Evolutionary conservation across 495 filamentous ascomycete genomes (phyloP), one percentile per base, ranked within the genome.

Genomic region (Penicillium atrosanguineum): DNA sequence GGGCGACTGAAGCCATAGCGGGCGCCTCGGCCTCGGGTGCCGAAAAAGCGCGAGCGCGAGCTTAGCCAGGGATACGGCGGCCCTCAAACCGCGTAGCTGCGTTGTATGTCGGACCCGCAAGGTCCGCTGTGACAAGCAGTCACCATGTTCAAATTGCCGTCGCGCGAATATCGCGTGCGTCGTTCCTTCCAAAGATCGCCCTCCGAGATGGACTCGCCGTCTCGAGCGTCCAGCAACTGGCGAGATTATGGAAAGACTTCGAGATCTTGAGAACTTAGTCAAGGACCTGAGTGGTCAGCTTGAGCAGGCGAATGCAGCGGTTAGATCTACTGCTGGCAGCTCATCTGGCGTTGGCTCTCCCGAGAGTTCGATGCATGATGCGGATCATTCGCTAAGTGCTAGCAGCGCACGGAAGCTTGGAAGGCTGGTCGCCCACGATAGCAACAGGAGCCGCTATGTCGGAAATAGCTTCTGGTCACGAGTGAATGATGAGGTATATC

Each of bases 91-190:
- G 41, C 79, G 81, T 31, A 83, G 81, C 53, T 85, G 83, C 39
- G 69, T 78, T 19, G 69, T 75, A 39, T 87, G 83, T 57, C 70
- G 83, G 9, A 70, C 65, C 14, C 79, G 83, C 18, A 86, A 88
- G 73, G 85, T 87, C 37, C 83, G 84, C 25, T 89, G 86, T 58
- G 82, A 88, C 65, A 89, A 86, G 59, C 78, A 79, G 19, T 78
- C 76, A 18, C 85, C 86, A 19, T 89, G 85, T 60, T 80, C 83
- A 6, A 85, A 84, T 62, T 89, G 86, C 64, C 77, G 77, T 48
- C 81, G 79, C 3, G 83, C 82, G 12, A 79, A 80, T 56, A 80
- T 85, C 50, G 69, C 74, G 6, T 86, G 83, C 58, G 67, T 83
- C 52, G 69, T 76, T 49, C 82, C 82, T 0, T 65, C 71, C 3